phyloP scores from a whole-genome alignment of 768 basidiomycete genomes.

The Rhodotorula taiwanensis region DNA sequence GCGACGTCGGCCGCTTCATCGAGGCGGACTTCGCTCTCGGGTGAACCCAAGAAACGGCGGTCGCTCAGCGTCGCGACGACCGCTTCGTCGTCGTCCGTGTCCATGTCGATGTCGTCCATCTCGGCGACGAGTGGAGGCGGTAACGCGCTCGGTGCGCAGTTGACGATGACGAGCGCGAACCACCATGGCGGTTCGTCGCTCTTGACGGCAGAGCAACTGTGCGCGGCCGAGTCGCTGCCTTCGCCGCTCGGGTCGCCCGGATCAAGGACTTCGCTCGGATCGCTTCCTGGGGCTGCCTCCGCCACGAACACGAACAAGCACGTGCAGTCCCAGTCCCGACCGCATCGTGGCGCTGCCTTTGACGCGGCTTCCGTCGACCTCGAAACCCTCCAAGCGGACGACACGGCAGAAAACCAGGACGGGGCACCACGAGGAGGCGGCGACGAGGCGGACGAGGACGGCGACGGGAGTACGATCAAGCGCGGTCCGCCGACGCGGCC shows the following conservation, averaged over 20 bases:
- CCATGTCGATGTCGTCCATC: neutral
- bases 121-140: no score
- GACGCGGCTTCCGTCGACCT: no score
- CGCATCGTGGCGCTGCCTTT: no score
- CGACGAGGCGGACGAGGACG: neutral
- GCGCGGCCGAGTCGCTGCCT: no score
- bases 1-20: neutral
- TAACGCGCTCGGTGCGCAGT: no score
- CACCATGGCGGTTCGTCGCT: neutral
- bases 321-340: no score
- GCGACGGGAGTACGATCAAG: no score
- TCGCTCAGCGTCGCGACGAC: neutral
- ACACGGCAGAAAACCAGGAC: no score
- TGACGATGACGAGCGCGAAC: neutral
- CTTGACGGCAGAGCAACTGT: no score
- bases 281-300: neutral
- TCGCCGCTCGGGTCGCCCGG: neutral
- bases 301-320: no score
- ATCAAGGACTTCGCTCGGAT: no score
- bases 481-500: slow-evolving; percentile 7
- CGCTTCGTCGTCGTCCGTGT: neutral
- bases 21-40: neutral
- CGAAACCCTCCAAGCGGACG: no score
- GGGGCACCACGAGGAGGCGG: neutral
- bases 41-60: neutral